Evolutionary conservation across 2,329 filamentous ascomycete genomes (phyloP), one percentile per base, ranked within the genome.

Genomic region (Dothideomycetes sp.): DNA sequence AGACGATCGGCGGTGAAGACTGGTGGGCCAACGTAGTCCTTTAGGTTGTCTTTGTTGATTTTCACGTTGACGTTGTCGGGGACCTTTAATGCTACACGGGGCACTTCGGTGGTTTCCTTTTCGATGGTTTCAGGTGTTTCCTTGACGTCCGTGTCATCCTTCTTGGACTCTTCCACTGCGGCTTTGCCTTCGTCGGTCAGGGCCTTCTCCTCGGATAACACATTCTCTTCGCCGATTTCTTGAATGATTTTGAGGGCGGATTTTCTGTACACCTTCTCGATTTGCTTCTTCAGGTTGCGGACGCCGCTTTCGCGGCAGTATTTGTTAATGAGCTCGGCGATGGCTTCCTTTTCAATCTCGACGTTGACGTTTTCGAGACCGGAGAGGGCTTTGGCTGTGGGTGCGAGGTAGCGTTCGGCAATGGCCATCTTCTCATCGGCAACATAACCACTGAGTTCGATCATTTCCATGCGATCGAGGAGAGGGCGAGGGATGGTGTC

Each of bases 381-480:
- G 25, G 86, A 89, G 44, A 94, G 70, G 48, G 95, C 88, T 64
- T 94, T 94, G n/a, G 93, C 91, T 33, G 86, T 82, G 6, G 91
- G 91, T 1, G 85, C 84, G 18, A 98, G 76, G 57, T 98, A 98
- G 49, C 78, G 77, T 58, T 98, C 82, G 3, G 91, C 91, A 54
- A 98, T 98, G 3, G 91, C 89, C 79, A 94, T 95, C 73, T 98
- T 98, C 71, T 98, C 91, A 50, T 98, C 89, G 0, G 89, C 80
- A 36, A 98, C 89, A 57, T 98, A 98, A 9, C 91, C 91, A 24
- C 89, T 96, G 2, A 98, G 73, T 47, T 93, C 80, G 51, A 98
- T 98, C 54, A 96, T 78, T 62, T 98, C 91, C 91, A 98, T 98
- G 52, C 91, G 82, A 59, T 98, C 91, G 12, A 96, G 73, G 0